phyloP scores from a whole-genome alignment of 2,329 filamentous ascomycete species.

The Ophiognomonia clavigignenti-juglandacearum region DNA sequence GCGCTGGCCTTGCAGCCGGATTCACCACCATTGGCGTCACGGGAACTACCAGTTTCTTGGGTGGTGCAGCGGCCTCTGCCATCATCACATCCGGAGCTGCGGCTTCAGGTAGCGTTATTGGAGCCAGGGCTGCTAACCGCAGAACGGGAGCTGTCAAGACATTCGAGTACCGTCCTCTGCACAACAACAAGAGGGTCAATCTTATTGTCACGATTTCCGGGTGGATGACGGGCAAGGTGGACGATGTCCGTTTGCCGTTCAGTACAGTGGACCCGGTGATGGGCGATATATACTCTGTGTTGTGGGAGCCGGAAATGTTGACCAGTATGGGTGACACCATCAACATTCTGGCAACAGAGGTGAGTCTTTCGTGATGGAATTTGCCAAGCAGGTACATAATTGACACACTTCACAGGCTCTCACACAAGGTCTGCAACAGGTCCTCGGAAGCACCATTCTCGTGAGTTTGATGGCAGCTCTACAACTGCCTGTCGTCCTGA shows the following conservation, averaged over 20 bases:
- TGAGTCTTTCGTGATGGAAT: conserved; percentile 38
- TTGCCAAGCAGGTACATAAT: conserved; percentile 13
- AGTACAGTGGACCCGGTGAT: conserved; percentile 96
- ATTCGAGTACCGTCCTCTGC: conserved; percentile 91
- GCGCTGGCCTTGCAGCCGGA: conserved; percentile 86
- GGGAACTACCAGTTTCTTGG: conserved; percentile 83
- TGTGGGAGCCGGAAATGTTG: conserved; percentile 98
- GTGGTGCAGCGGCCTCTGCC: conserved; percentile 86
- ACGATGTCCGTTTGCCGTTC: conserved; percentile 91
- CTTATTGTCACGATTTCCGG: conserved; percentile 92
- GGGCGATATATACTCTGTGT: conserved; percentile 94
- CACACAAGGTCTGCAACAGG: conserved; percentile 92
- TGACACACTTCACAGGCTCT: conserved; percentile 65
- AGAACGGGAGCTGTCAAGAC: conserved; percentile 90
- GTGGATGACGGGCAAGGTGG: conserved; percentile 97
- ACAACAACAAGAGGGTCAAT: conserved; percentile 97
- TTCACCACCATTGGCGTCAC: conserved; percentile 93
- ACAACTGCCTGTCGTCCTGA: conserved; percentile 85
- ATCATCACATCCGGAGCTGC: conserved; percentile 89
- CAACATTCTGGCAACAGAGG: conserved; percentile 95
- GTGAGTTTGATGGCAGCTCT: conserved; percentile 87
- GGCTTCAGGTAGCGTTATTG: conserved; percentile 81
- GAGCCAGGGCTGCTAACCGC: conserved; percentile 76
- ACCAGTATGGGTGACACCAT: conserved; percentile 97
- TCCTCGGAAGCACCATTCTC: conserved; percentile 84